Conservation (phyloP, 2,329 filamentous ascomycete genomes). For the Microcyclospora pomicola region DNA sequence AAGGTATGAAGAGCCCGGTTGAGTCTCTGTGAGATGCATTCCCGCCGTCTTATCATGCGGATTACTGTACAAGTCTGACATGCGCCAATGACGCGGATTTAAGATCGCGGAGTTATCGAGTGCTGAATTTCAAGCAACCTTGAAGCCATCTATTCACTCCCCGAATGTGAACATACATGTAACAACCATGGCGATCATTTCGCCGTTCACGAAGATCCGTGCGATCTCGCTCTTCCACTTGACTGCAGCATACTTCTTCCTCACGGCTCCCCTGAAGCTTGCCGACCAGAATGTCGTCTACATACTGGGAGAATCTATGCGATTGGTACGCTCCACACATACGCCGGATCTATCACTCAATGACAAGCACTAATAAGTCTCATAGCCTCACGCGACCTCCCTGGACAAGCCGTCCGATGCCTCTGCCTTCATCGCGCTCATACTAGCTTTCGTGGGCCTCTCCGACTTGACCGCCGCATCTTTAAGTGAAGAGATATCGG, state of each 20-base stretch:
- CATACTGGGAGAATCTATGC: constrained; percentile 70
- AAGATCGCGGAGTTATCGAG: too few species aligned
- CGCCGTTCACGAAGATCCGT: constrained; percentile 66
- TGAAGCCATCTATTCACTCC: too few species aligned
- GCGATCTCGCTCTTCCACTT: constrained; percentile 73
- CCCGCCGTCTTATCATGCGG: too few species aligned
- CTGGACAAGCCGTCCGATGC: constrained; percentile 58
- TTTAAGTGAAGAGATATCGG: constrained; percentile 29
- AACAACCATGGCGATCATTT: constrained; percentile 60
- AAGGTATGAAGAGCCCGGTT: too few species aligned
- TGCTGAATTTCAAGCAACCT: too few species aligned
- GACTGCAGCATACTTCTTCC: constrained; percentile 70
- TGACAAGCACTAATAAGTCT: neutral
- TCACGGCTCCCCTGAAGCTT: constrained; percentile 57
- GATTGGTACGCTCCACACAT: constrained; percentile 44
- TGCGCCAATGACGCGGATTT: too few species aligned
- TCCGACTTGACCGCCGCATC: constrained; percentile 34
- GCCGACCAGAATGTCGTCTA: constrained; percentile 70
- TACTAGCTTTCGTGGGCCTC: constrained; percentile 48
- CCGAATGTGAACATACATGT: too few species aligned
- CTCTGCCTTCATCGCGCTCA: constrained; percentile 52
- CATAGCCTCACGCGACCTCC: constrained; percentile 48
- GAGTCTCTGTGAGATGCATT: too few species aligned
- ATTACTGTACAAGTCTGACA: too few species aligned
- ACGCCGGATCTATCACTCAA: neutral